phyloP scores from a whole-genome alignment of 208 protist species.

The Trypanosoma cruzi region DNA sequence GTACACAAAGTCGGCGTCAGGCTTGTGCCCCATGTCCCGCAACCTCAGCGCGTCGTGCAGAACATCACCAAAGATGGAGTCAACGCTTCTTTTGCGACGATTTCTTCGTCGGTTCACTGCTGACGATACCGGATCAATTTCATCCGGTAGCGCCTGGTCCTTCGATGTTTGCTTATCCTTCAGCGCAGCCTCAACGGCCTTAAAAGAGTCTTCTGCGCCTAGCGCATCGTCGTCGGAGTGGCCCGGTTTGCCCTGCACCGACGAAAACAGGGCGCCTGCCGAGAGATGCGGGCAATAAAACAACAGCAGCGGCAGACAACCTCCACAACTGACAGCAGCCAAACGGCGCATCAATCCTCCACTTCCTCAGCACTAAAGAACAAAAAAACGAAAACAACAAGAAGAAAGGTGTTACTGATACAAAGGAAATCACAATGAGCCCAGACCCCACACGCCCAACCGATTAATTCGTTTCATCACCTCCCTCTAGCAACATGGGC shows the following conservation, averaged over 20 bases:
- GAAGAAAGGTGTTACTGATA: background rate
- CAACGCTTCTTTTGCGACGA: conserved; percentile 59
- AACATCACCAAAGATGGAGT: conserved; percentile 81
- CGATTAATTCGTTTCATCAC: no score
- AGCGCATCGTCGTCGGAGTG: conserved; percentile 54
- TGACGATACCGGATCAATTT: conserved; percentile 32
- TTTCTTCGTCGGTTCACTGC: conserved; percentile 45
- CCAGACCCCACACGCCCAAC: no score
- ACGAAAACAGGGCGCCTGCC: background rate
- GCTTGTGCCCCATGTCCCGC: conserved; percentile 84
- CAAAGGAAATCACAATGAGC: background rate
- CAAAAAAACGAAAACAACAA: background rate
- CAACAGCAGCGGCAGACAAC: background rate
- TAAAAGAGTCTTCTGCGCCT: conserved; percentile 50
- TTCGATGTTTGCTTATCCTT: conserved; percentile 6
- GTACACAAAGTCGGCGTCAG: conserved; percentile 81
- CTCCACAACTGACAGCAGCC: background rate
- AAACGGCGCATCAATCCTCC: background rate
- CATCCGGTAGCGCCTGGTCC: conserved; percentile 24
- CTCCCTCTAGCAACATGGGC: no score
- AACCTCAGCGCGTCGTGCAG: conserved; percentile 76
- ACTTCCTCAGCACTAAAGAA: background rate
- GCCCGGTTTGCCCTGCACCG: conserved; percentile 30
- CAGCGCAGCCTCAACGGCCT: conserved; percentile 36
- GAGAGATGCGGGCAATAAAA: conserved; percentile 1